Evolutionary conservation across 768 basidiomycete species (phyloP), one percentile per base, ranked within the genome.

Genomic region (Artomyces pyxidatus): DNA sequence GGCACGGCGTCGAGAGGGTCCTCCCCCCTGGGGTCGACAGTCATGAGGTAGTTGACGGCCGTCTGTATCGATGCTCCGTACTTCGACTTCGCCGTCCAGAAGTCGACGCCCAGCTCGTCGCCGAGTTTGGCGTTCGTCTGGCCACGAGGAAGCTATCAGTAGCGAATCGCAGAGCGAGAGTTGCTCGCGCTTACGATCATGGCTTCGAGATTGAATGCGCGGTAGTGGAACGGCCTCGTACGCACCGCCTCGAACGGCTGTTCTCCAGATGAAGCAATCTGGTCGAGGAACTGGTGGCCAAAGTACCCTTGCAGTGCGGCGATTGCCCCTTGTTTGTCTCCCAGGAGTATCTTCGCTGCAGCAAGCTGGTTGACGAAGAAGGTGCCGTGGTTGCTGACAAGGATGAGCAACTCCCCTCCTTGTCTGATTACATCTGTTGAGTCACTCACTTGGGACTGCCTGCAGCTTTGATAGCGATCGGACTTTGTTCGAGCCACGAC

Each of bases 231-330:
- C 5, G 80, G 78, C 11, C 74, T 65, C 5, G 77, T 75, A 16
- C 79, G 72, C 16, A 73, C 65, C 3, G 76, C 70, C 59, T 80
- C 80, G 42, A 78, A 72, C 6, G 78, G 79, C 59, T 80, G 75
- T 56, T 80, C 79, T 5, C 80, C 78, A 38, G 67, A 69, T 4
- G 64, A 64, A 1, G 72, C 72, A 28, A 80, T 69, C 54, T 80
- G 78, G 41, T 75, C 70, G 35, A 58, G 55, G 55, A 72, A 80
- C 40, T 62, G 62, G 38, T 61, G 56, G 12, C 51, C 54, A 60
- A 76, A 78, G 59, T 72, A 80, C 4, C 59, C 42, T 21, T 69
- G 55, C 19, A 80, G 57, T 12, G 64, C 57, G 3, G 47, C 28
- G n/a, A 51, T 56, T 1, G 78, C 78, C 9, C 71, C 73, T 22